Percentiles rank a stretch among this genome's conserved stretches.
Conservation (phyloP, 768 basidiomycete species). For the Pulveroboletus sp. region DNA sequence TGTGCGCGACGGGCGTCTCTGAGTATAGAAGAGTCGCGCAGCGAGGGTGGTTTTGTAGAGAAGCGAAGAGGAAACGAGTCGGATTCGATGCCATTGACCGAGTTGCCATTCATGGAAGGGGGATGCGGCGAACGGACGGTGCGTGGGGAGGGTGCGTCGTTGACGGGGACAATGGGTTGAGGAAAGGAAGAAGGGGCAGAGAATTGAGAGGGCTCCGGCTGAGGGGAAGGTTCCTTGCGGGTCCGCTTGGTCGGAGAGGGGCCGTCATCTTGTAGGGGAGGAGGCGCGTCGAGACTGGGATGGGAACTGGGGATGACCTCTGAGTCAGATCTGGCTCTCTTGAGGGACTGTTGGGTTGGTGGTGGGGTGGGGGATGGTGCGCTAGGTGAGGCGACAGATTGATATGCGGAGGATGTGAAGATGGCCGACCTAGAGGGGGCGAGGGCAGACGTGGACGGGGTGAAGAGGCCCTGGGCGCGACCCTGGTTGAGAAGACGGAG, state of each 20-base stretch:
- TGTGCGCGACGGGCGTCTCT: conserved; percentile 57
- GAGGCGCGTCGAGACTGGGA: conserved; percentile 31
- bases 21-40: conserved; percentile 52
- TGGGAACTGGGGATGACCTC: conserved; percentile 41
- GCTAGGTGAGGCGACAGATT: conserved; percentile 46
- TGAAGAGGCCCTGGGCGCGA: conserved; percentile 82
- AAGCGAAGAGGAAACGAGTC: conserved; percentile 55
- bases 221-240: conserved; percentile 51
- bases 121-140: conserved; percentile 49
- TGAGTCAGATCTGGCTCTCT: conserved; percentile 65
- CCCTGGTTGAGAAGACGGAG: conserved; percentile 82
- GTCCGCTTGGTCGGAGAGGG: conserved; percentile 72
- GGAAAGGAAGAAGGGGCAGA: conserved; percentile 17
- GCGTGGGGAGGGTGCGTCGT: conserved; percentile 31
- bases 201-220: conserved; percentile 29
- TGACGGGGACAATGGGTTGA: conserved; percentile 32
- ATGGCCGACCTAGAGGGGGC: conserved; percentile 43
- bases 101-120: conserved; percentile 43
- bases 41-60: conserved; percentile 60
- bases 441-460: conserved; percentile 72
- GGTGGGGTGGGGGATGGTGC: conserved; percentile 55
- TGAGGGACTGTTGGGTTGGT: conserved; percentile 45
- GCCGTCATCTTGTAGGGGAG: conserved; percentile 52
- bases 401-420: conserved; percentile 54
- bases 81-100: conserved; percentile 38